These are phyloP conservation scores for Phaeoacremonium minimum DNA, from an alignment of 2,329 filamentous ascomycete genomes.

Conservation along the genomic window DNA sequence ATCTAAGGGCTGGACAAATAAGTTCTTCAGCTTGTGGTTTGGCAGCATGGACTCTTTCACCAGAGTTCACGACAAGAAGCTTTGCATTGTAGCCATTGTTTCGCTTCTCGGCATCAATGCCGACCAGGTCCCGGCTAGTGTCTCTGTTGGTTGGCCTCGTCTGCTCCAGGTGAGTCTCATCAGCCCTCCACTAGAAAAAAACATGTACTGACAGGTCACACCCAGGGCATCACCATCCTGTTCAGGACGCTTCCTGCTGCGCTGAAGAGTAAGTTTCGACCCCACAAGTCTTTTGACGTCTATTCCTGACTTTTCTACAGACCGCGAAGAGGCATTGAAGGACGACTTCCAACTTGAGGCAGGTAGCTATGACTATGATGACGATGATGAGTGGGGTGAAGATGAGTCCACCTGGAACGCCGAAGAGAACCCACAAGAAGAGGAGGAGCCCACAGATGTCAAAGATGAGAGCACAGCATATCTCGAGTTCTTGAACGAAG, in stretches of 20 bases:
- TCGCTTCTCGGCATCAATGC: conserved; percentile 75
- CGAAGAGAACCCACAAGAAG: conserved; percentile 64
- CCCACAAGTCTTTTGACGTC: fast-evolving
- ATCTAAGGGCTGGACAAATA: conserved; percentile 90
- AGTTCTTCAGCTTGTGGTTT: conserved; percentile 99
- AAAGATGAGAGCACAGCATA: conserved; percentile 93
- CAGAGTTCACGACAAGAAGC: conserved; percentile 96
- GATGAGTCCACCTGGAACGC: conserved; percentile 78
- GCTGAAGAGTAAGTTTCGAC: conserved; percentile 64
- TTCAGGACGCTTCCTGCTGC: conserved; percentile 90
- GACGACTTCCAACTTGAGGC: conserved; percentile 76
- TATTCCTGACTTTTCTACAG: conserved; percentile 34
- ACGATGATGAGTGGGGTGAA: conserved; percentile 78
- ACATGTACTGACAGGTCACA: conserved; percentile 4
- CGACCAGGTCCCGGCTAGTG: conserved; percentile 82
- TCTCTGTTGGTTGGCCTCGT: conserved; percentile 92
- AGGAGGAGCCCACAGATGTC: conserved; percentile 61
- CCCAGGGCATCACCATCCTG: conserved; percentile 74
- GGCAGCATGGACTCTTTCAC: conserved; percentile 91
- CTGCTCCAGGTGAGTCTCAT: conserved; percentile 57
- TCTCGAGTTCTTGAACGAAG: conserved; percentile 90
- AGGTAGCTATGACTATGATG: conserved; percentile 55
- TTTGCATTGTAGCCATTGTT: conserved; percentile 91
- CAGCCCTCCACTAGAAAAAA: background rate
- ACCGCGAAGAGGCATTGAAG: conserved; percentile 86